Conservation (phyloP, 768 basidiomycete species). For the Agaricus subrufescens region DNA sequence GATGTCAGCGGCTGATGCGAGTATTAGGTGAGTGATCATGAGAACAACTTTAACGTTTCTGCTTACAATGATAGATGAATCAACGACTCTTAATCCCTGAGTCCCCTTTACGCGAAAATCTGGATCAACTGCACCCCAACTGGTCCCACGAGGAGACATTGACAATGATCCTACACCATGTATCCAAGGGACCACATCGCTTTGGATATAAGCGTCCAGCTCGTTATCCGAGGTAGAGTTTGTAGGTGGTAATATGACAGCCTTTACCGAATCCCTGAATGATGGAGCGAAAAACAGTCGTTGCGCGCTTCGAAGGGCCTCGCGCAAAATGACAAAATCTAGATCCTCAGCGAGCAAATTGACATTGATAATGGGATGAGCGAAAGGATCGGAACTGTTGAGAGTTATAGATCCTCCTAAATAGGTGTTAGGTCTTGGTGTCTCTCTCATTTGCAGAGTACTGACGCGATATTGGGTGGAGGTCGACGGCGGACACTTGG, state of each 20-base stretch:
- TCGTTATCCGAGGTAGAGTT: slow-evolving; percentile 1
- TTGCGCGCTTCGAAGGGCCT: slow-evolving; percentile 10
- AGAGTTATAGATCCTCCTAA: slow-evolving; percentile 10
- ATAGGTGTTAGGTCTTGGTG: not conserved
- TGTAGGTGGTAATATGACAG: not conserved
- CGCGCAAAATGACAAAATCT: slow-evolving; percentile 6
- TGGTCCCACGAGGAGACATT: slow-evolving; percentile 23
- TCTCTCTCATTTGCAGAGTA: not conserved
- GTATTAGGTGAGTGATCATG: too few relatives aligned
- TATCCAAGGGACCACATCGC: slow-evolving; percentile 14
- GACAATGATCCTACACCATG: slow-evolving; percentile 29
- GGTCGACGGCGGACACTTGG: not conserved
- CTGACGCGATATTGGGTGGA: slow-evolving; percentile 8
- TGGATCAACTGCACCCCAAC: slow-evolving; percentile 31
- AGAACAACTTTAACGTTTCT: too few relatives aligned
- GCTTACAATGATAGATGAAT: slow-evolving; percentile 30
- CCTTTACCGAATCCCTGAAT: slow-evolving; percentile 5
- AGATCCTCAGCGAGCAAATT: slow-evolving; percentile 5
- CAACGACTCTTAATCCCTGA: slow-evolving; percentile 30
- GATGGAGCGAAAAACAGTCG: slow-evolving; percentile 6
- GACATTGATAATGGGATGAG: slow-evolving; percentile 1
- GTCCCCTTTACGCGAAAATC: slow-evolving; percentile 31
- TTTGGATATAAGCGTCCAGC: slow-evolving; percentile 15
- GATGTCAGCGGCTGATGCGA: too few relatives aligned
- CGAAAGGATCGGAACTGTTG: slow-evolving; percentile 5